These are phyloP conservation scores for Hondaea fermentalgiana DNA, from an alignment of 108 stramenopile genomes.

Conservation along the genomic window DNA sequence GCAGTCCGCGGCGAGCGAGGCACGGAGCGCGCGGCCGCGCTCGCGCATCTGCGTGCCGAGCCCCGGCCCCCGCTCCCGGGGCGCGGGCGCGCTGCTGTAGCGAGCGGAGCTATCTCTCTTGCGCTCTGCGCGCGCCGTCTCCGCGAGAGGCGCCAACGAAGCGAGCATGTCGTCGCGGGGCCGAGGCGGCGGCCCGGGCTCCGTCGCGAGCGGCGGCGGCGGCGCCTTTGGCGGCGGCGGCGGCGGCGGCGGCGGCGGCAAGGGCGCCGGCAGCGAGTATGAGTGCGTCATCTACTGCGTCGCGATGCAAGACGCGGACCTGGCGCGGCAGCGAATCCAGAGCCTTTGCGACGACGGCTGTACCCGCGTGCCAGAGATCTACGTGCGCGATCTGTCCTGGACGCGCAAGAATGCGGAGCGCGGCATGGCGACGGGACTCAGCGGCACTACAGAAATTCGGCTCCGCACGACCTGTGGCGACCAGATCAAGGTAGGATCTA, in stretches of 20 bases:
- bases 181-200: too few species aligned
- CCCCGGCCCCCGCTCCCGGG: too few species aligned
- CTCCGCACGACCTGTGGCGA: background rate
- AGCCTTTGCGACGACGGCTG: conserved; percentile 5
- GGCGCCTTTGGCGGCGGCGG: background rate
- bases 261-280: background rate
- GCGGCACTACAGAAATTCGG: background rate
- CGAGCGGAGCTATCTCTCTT: too few species aligned
- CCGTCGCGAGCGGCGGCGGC: too few species aligned
- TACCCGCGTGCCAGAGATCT: background rate
- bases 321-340: background rate
- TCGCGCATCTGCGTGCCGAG: too few species aligned
- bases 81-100: too few species aligned
- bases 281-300: background rate
- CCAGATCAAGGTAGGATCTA: background rate
- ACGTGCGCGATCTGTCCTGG: background rate
- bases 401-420: background rate
- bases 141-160: too few species aligned
- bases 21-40: too few species aligned
- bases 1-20: too few species aligned
- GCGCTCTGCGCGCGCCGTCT: too few species aligned
- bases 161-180: too few species aligned
- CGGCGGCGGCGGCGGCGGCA: background rate
- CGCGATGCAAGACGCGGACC: background rate
- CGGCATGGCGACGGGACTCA: background rate